A percentile compares a stretch with the other conserved stretches of the same genome.
Conservation (phyloP, 2,329 filamentous ascomycete genomes). For the Hypoxylon sp. region DNA sequence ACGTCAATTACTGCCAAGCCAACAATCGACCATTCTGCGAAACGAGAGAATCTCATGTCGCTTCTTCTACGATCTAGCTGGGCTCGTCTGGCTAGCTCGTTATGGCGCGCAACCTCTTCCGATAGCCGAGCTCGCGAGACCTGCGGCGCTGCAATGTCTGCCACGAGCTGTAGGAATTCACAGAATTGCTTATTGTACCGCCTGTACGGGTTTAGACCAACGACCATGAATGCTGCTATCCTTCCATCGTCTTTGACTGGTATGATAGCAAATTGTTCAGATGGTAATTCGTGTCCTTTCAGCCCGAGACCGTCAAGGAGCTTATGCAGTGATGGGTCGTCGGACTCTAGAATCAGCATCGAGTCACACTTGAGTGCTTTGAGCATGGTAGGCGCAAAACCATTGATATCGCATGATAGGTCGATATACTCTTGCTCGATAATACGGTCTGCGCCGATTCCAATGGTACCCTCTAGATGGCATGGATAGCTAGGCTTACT, state of each 20-base stretch:
- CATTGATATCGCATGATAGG: slow-evolving; percentile 39
- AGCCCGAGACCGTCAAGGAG: slow-evolving; percentile 41
- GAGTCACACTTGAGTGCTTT: slow-evolving; percentile 37
- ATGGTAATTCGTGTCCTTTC: slow-evolving; percentile 40
- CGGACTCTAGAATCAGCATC: slow-evolving; percentile 41
- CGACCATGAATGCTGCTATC: slow-evolving; percentile 46
- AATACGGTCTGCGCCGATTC: slow-evolving; percentile 34
- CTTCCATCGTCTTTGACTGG: slow-evolving; percentile 43
- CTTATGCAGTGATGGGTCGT: slow-evolving; percentile 33
- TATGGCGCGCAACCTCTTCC: slow-evolving; percentile 47
- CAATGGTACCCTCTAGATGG: slow-evolving; percentile 45
- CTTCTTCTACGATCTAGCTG: slow-evolving; percentile 46
- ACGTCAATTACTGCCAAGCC: slow-evolving; percentile 47
- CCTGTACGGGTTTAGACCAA: slow-evolving; percentile 49
- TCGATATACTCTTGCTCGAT: slow-evolving; percentile 44
- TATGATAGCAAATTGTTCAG: slow-evolving; percentile 45
- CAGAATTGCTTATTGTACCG: slow-evolving; percentile 43
- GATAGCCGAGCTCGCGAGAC: slow-evolving; percentile 45
- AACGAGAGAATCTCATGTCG: slow-evolving; percentile 49
- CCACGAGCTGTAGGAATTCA: slow-evolving; percentile 46
- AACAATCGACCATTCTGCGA: slow-evolving; percentile 50
- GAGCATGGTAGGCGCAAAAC: slow-evolving; percentile 48
- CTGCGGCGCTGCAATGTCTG: slow-evolving; percentile 46
- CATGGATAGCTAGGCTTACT: slow-evolving; percentile 41
- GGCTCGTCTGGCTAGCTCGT: slow-evolving; percentile 47